Evolutionary conservation across 768 basidiomycete species (phyloP), one percentile per base, ranked within the genome.

Genomic region (Leccinum fibrillosum): DNA sequence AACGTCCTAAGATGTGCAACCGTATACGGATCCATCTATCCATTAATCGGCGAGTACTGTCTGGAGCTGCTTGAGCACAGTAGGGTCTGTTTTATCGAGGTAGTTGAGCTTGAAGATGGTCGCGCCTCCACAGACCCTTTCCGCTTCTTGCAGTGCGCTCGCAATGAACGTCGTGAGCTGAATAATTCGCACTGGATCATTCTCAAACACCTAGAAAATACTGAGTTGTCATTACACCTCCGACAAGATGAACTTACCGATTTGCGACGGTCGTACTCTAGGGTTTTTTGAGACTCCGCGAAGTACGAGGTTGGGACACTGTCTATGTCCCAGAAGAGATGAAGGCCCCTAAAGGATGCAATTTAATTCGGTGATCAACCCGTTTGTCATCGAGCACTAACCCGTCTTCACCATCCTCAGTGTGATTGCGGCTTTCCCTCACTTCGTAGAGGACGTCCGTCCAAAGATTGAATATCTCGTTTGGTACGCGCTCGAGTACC

Each of bases 371-470:
- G 49, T 4, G 42, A 26, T 9, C 11, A 54, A 32, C 4, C 2
- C 19, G 1, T 8, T 21, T 23, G 4, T 34, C 26, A 8, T 23
- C 15, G 10, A 28, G 35, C 25, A 69, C 67, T 62, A 42, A 75
- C 78, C 67, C 66, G n/a, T 69, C 71, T 59, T 75, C 75, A 17
- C 76, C 76, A 49, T 74, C 68, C 17, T 72, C 70, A 1, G 66
- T 64, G 23, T 69, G 67, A 26, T 67, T 75, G 62, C 78, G 75
- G 8, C 84, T 84, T 72, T 95, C 94, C 66, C 86, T 89, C 52
- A 94, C 79, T 69, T 94, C 92, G 13, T 87, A 89, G 54, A 95
- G 86, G 5, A 94, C 93, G 61, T 94, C 93, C 39, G 89, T 75
- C 93, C 93, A 96, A 28, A 94, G 73, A 65, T 91, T 89, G 71